Percentiles rank a stretch among this genome's conserved stretches.
phyloP scores from a whole-genome alignment of 371 early-diverging fungal species.

The Blakeslea trispora region DNA sequence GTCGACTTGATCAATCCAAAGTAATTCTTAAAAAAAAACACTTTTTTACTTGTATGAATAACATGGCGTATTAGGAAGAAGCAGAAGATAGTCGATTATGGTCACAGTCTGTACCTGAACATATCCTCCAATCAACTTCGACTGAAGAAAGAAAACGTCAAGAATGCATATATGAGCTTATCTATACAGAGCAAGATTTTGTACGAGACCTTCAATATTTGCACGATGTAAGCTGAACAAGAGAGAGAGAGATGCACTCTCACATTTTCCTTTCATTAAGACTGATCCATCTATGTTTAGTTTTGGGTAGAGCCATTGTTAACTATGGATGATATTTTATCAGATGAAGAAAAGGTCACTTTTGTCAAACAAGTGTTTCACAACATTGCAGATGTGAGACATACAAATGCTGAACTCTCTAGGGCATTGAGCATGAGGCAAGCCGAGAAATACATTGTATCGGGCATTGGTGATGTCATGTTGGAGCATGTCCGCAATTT shows the following conservation, averaged over 20 bases:
- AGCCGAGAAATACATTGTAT: slow-evolving; percentile 65
- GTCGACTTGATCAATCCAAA: neutral
- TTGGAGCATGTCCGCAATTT: slow-evolving; percentile 68
- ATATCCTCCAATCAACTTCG: slow-evolving; percentile 12
- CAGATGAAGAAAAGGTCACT: slow-evolving; percentile 47
- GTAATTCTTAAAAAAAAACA: neutral
- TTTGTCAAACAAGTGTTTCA: slow-evolving; percentile 83
- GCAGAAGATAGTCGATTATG: slow-evolving; percentile 11
- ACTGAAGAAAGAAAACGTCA: slow-evolving; percentile 25
- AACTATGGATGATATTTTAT: slow-evolving; percentile 60
- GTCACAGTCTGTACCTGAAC: slow-evolving; percentile 21
- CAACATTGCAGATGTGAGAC: slow-evolving; percentile 75
- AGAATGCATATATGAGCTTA: slow-evolving; percentile 25
- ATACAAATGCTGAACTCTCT: slow-evolving; percentile 70
- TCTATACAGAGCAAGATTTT: slow-evolving; percentile 29
- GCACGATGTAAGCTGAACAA: slow-evolving; percentile 9
- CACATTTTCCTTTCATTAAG: no score
- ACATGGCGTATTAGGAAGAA: slow-evolving; percentile 6
- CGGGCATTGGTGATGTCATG: slow-evolving; percentile 83
- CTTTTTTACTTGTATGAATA: neutral
- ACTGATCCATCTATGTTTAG: slow-evolving; percentile 27
- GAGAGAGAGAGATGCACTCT: no score
- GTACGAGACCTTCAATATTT: slow-evolving; percentile 20
- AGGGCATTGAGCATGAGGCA: slow-evolving; percentile 70
- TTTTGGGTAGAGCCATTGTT: slow-evolving; percentile 76